Evolutionary conservation across 2,329 filamentous ascomycete genomes (phyloP), one percentile per base, ranked within the genome.

Genomic region (Teratosphaeriaceae sp.): DNA sequence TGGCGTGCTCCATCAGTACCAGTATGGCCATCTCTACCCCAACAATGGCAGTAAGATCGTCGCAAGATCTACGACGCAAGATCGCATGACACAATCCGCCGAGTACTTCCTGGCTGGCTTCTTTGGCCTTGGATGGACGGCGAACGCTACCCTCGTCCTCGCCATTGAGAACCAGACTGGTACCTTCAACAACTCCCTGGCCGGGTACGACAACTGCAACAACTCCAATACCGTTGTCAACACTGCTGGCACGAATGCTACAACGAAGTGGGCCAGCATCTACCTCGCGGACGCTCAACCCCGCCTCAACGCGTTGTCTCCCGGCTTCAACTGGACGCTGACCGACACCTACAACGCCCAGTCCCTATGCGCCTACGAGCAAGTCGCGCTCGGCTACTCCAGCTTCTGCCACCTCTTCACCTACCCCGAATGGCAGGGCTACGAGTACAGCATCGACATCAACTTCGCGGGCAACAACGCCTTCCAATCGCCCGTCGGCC

Each of bases 21-120:
- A 82, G 66, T 87, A 87, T 55, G 79, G 76, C 5, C 73, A 77
- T 47, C 66, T 88, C 18, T 87, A 86, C 55, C 64, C 65, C 6
- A 38, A 38, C 41, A 39, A 43, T 19, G 41, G 41, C 20, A 22
- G 37, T 21, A 22, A 26, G 15, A 20, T 24, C 46, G 77, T 88
- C 44, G 82, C 79, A 12, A 74, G 84, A 20, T 86, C 83, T 1
- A 87, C 83, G 1, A 85, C 84, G 1, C 82, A 88, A 59, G 79
- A 85, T 56, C 78, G 84, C 15, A 88, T 88, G 84, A 67, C 84
- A 19, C 82, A 87, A 60, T 81, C 75, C 23, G 82, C 83, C 5
- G 83, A 88, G 61, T 82, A 88, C 61, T 88, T 86, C 63, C 66
- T 86, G 59, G 80, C 83, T 2, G 84, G 84, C 1, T 88, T 88